A percentile compares a stretch with the other conserved stretches of the same genome.
phyloP scores from a whole-genome alignment of 768 basidiomycete genomes.

The Amanita pallidorosea region DNA sequence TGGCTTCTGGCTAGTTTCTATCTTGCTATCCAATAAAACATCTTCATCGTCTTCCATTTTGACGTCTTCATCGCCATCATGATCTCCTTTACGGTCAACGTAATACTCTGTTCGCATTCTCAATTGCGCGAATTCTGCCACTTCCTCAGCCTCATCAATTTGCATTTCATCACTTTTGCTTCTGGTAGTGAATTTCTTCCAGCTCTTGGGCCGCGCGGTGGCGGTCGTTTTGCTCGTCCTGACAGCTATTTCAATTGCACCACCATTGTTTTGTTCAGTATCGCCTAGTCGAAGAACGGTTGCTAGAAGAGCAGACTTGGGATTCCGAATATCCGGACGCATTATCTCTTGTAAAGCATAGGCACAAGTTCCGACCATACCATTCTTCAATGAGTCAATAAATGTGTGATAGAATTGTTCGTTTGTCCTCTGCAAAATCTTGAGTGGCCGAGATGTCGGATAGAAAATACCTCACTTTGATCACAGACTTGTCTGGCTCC shows the following conservation, averaged over 20 bases:
- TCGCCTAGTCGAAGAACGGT: conserved; percentile 75
- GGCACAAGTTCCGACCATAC: conserved; percentile 53
- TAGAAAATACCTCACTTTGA: conserved; percentile 45
- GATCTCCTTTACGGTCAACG: conserved; percentile 32
- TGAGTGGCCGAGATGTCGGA: neutral
- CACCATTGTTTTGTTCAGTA: conserved; percentile 47
- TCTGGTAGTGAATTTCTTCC: conserved; percentile 64
- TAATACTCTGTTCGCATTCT: conserved; percentile 47
- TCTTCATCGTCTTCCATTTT: conserved; percentile 29
- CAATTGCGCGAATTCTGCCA: conserved; percentile 29
- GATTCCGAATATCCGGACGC: conserved; percentile 52
- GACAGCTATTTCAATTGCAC: conserved; percentile 65
- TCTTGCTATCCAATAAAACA: conserved; percentile 14
- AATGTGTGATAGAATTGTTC: conserved; percentile 61
- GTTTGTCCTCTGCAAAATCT: conserved; percentile 46
- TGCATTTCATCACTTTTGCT: conserved; percentile 22
- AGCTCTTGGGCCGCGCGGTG: conserved; percentile 52
- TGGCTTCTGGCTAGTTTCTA: conserved; percentile 16
- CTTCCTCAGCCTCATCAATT: conserved; percentile 23
- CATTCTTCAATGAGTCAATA: conserved; percentile 27
- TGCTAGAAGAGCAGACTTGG: conserved; percentile 55
- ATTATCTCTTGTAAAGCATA: conserved; percentile 52
- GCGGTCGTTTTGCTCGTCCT: conserved; percentile 77
- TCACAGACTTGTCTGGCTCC: conserved; percentile 57
- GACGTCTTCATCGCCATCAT: conserved; percentile 28